Evolutionary conservation across 257 asterid genomes (phyloP).

Genomic region (Lycium barbarum): DNA sequence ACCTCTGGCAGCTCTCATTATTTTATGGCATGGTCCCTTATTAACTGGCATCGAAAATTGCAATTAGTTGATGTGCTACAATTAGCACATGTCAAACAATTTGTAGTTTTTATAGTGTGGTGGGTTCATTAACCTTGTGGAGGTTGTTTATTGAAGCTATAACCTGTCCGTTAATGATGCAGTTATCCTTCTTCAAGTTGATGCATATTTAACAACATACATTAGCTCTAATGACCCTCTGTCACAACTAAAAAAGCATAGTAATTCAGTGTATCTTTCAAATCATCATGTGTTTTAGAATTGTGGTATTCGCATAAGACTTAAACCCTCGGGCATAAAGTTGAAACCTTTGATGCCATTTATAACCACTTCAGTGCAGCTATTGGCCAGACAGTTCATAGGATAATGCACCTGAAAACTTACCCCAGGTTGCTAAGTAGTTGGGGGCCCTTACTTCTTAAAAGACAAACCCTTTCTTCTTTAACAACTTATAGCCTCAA

Average conservation of each 20-base stretch:
- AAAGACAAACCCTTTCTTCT: conserved; percentile 13
- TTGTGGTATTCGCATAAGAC: not conserved
- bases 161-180: conserved; percentile 1
- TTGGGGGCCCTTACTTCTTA: not conserved
- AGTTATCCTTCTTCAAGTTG: not conserved
- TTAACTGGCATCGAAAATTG: not conserved
- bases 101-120: not conserved
- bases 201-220: conserved; percentile 3
- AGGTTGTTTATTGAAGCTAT: conserved; percentile 26
- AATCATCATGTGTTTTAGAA: not conserved
- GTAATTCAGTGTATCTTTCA: not conserved
- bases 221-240: not conserved
- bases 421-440: conserved; percentile 9
- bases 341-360: not conserved
- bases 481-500: not conserved
- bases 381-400: conserved; percentile 6
- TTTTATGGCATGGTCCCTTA: conserved; percentile 18
- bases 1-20: not conserved
- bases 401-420: conserved; percentile 3
- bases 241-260: not conserved
- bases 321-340: not conserved
- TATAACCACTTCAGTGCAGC: conserved; percentile 24
- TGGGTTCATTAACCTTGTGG: not conserved
- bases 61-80: not conserved
- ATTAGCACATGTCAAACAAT: conserved; percentile 11